Evolutionary conservation across 2,329 filamentous ascomycete species (phyloP).

Genomic region (Huntiella moniliformis): DNA sequence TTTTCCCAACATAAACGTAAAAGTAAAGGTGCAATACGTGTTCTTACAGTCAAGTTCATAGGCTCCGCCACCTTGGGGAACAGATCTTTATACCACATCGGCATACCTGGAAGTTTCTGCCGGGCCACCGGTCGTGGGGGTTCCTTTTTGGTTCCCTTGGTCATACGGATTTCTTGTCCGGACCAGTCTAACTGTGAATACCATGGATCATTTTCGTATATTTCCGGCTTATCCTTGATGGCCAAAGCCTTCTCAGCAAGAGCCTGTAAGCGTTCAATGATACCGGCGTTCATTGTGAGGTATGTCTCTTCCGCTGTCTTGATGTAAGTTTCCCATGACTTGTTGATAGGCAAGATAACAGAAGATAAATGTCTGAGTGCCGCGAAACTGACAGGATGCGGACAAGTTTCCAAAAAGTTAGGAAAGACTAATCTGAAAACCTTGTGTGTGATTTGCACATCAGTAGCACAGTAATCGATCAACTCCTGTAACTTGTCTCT

Average conservation of each 20-base stretch:
- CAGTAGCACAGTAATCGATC: conserved; percentile 83
- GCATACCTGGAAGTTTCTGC: conserved; percentile 90
- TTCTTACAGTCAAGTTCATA: conserved; percentile 69
- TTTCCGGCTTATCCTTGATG: conserved; percentile 47
- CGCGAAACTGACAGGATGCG: conserved; percentile 92
- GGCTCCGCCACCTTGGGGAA: conserved; percentile 48
- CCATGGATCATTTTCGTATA: conserved; percentile 74
- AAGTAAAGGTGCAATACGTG: conserved; percentile 69
- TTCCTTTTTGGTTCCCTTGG: conserved; percentile 73
- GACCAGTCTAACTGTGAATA: conserved; percentile 88
- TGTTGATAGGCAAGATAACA: conserved; percentile 78
- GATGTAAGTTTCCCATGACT: conserved; percentile 74
- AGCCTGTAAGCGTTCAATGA: conserved; percentile 53
- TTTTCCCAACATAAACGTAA: conserved; percentile 77
- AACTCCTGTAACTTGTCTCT: conserved; percentile 58
- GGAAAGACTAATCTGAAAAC: conserved; percentile 92
- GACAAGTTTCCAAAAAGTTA: conserved; percentile 73
- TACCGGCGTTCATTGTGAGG: conserved; percentile 53
- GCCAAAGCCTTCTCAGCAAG: conserved; percentile 62
- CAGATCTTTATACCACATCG: conserved; percentile 87
- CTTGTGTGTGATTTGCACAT: conserved; percentile 79
- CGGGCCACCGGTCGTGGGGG: conserved; percentile 56
- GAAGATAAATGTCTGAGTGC: conserved; percentile 83
- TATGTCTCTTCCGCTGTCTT: conserved; percentile 73
- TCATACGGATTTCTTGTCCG: conserved; percentile 78